Base-by-base conservation (phyloP, 768 basidiomycete genomes). In the Calocera cornea region DNA sequence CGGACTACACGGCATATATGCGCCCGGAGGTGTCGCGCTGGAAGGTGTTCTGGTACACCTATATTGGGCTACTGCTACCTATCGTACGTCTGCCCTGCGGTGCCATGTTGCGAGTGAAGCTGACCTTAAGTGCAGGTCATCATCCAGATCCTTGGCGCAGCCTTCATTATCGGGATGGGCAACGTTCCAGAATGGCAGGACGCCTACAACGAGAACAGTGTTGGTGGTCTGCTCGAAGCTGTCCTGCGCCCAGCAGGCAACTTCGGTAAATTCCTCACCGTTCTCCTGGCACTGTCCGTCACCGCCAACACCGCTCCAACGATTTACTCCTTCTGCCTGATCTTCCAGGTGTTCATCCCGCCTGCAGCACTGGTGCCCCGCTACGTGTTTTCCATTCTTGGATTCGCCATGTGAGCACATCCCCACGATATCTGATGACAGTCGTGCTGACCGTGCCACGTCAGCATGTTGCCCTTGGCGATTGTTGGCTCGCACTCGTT, bases 251-350 rank as follows among this genome's bases (percentile, higher is more conserved):
- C 88, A 1, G 77, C 78, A 0, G 84, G 84, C 0, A 80, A 80
- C 34, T 89, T 89, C 75, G 85, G 88, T 0, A 88, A 88, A 70
- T 84, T 89, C 75, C 78, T 90, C 50, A 79, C 86, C 0, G 87
- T 88, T 31, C 73, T 93, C 66, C 80, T 92, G 70, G 84, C 87
- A n/a, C 76, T 94, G 34, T 86, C 86, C 68, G 85, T 91, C 14
- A 85, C 86, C 1, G 89, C 84, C 1, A 94, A 93, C 77, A 87
- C 90, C 50, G 88, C 90, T 0, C 84, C 87, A 1, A 88, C 89
- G 5, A 86, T 92, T 69, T 97, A 97, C 75, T 90, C 87, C 49
- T 83, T 88, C 67, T 84, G 86, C 70, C 80, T 92, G 68, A 87
- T 84, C 73, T 78, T 90, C 70, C 90, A 92, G 73, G 80, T 87